A percentile compares a stretch with the other conserved stretches of the same genome.
Conservation (phyloP, 306 rosid genomes). For the cucumber (Cucumis sativus) region DNA sequence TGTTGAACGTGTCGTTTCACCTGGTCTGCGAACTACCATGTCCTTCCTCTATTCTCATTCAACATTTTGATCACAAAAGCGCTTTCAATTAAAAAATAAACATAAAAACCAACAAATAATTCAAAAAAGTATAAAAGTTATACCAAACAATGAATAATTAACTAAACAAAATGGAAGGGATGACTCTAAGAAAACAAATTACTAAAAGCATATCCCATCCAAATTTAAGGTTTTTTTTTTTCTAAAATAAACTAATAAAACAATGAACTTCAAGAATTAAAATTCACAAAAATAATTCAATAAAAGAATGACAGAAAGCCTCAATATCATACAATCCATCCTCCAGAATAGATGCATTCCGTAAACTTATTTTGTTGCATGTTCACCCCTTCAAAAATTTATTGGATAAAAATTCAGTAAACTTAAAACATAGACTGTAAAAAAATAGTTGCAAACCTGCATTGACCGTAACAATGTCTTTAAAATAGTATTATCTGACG, state of each 20-base stretch:
- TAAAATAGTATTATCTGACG: slow-evolving; percentile 77
- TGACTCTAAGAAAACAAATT: too few species aligned
- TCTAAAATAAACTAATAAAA: not conserved
- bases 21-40: not conserved
- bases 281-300: not conserved
- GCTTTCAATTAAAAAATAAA: too few species aligned
- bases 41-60: not conserved
- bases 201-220: too few species aligned
- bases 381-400: not conserved
- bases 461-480: slow-evolving; percentile 82
- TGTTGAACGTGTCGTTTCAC: not conserved
- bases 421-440: not conserved
- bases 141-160: too few species aligned
- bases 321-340: not conserved
- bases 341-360: not conserved
- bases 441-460: slow-evolving; percentile 44
- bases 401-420: not conserved
- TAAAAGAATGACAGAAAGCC: not conserved
- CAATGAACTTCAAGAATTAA: not conserved
- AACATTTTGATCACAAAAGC: not conserved
- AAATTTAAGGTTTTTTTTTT: too few species aligned
- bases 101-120: too few species aligned
- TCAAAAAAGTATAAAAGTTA: too few species aligned
- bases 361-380: not conserved
- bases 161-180: too few species aligned